These are phyloP conservation scores for Tolypocladium cylindrosporum DNA, from an alignment of 2,329 filamentous ascomycete species.

Conservation along the genomic window DNA sequence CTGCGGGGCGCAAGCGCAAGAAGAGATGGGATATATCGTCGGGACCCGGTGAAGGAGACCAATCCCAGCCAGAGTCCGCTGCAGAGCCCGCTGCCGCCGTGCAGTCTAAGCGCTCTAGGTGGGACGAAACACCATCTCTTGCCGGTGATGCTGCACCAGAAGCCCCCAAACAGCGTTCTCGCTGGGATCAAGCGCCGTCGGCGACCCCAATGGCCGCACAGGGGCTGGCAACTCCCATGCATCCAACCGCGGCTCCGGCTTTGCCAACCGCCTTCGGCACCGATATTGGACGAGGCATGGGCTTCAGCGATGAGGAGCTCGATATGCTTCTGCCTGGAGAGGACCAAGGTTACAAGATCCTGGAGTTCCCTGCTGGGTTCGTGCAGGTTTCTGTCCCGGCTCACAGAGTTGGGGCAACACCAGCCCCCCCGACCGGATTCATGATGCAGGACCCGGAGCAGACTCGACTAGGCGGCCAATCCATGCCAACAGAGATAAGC, in stretches of 20 bases:
- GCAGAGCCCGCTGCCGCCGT: conserved; percentile 39
- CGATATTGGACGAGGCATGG: conserved; percentile 70
- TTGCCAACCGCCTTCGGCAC: conserved; percentile 61
- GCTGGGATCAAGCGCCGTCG: conserved; percentile 86
- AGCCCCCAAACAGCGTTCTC: conserved; percentile 63
- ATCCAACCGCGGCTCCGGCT: conserved; percentile 51
- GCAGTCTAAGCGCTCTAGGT: conserved; percentile 70
- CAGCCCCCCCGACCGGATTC: conserved; percentile 72
- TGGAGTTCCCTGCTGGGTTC: conserved; percentile 86
- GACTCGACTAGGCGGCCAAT: conserved; percentile 72
- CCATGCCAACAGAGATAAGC: conserved; percentile 89
- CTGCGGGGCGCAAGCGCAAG: conserved; percentile 70
- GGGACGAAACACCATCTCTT: conserved; percentile 70
- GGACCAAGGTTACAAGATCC: conserved; percentile 82
- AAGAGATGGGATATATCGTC: conserved; percentile 83
- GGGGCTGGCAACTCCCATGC: conserved; percentile 70
- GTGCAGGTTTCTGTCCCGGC: conserved; percentile 70
- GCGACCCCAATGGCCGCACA: conserved; percentile 65
- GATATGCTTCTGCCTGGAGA: conserved; percentile 83
- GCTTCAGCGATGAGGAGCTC: conserved; percentile 87
- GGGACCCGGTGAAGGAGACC: conserved; percentile 43
- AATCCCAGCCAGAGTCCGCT: conserved; percentile 33
- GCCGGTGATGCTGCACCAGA: conserved; percentile 44
- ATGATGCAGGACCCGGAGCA: conserved; percentile 96
- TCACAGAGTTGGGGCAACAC: conserved; percentile 64